These are phyloP conservation scores for Nicotiana tabacum DNA, from an alignment of 257 asterid species.

Conservation along the genomic window DNA sequence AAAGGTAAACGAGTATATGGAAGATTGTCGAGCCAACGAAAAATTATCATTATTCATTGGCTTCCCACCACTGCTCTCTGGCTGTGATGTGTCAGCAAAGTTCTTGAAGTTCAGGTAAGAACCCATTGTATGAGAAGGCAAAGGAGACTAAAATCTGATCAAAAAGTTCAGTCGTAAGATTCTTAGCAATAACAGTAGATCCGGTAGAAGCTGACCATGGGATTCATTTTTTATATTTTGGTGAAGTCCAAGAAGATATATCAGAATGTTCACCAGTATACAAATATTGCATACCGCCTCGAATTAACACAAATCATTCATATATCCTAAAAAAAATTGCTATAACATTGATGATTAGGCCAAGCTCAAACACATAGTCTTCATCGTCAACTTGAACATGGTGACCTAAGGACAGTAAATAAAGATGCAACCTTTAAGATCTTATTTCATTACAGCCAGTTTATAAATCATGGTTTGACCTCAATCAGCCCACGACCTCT, in stretches of 20 bases:
- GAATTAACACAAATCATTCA: neutral
- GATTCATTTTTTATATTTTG: neutral
- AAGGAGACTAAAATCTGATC: conserved; percentile 25
- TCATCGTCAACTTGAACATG: neutral
- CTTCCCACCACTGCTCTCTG: conserved; percentile 46
- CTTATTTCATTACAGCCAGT: neutral
- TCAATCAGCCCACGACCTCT: neutral
- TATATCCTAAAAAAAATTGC: neutral
- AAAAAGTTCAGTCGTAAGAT: conserved; percentile 22
- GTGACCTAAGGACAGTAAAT: neutral
- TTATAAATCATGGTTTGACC: neutral
- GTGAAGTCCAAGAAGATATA: neutral
- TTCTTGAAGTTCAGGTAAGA: conserved; percentile 77
- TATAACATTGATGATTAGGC: neutral
- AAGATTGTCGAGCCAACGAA: conserved; percentile 63
- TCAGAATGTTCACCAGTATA: neutral
- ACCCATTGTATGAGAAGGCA: conserved; percentile 39
- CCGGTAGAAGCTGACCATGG: neutral
- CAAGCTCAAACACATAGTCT: neutral
- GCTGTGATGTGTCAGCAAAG: conserved; percentile 42
- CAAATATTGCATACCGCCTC: neutral
- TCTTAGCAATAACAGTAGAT: conserved; percentile 1
- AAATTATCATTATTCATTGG: conserved; percentile 23
- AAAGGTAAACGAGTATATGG: conserved; percentile 70
- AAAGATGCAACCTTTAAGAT: neutral